Conservation (phyloP, 1,284 basidiomycete species). For the Trichosporon sp. region DNA sequence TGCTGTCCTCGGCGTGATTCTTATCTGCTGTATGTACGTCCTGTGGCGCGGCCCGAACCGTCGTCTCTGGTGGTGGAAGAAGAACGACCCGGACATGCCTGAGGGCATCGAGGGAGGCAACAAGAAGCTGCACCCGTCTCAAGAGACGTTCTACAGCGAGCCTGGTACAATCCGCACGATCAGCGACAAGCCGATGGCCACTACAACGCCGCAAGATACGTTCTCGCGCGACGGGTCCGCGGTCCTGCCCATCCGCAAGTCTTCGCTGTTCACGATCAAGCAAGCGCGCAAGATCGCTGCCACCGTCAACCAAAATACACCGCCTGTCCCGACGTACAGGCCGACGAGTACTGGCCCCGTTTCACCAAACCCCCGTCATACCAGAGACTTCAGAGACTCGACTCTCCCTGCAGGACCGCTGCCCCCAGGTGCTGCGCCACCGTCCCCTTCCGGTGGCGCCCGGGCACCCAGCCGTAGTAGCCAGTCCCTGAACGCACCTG, state of each 20-base stretch:
- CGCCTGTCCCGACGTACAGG: constrained; percentile 7
- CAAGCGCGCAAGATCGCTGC: constrained; percentile 11
- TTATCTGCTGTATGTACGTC: constrained; percentile 11
- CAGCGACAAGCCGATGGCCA: constrained; percentile 4
- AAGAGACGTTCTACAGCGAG: constrained; percentile 5
- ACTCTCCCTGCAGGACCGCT: background rate
- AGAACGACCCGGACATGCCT: constrained; percentile 9
- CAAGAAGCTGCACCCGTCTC: constrained; percentile 11
- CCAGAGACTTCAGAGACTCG: constrained; percentile 11
- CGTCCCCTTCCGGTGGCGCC: background rate
- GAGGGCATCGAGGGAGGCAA: constrained; percentile 9
- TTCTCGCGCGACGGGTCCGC: constrained; percentile 13
- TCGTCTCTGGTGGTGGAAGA: constrained; percentile 17
- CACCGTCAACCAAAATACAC: constrained; percentile 4
- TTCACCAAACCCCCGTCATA: constrained; percentile 6
- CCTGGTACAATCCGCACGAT: background rate
- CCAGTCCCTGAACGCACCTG: constrained; percentile 10
- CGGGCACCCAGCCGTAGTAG: background rate
- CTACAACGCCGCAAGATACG: background rate
- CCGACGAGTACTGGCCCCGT: constrained; percentile 1
- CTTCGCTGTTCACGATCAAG: constrained; percentile 13
- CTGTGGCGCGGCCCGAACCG: constrained; percentile 19
- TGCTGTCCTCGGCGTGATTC: constrained; percentile 16
- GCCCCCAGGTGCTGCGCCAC: constrained; percentile 11
- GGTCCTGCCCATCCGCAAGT: constrained; percentile 8